These are phyloP conservation scores for Blattamonas nauphoetae DNA, from an alignment of 78 protist genomes.

Conservation along the genomic window DNA sequence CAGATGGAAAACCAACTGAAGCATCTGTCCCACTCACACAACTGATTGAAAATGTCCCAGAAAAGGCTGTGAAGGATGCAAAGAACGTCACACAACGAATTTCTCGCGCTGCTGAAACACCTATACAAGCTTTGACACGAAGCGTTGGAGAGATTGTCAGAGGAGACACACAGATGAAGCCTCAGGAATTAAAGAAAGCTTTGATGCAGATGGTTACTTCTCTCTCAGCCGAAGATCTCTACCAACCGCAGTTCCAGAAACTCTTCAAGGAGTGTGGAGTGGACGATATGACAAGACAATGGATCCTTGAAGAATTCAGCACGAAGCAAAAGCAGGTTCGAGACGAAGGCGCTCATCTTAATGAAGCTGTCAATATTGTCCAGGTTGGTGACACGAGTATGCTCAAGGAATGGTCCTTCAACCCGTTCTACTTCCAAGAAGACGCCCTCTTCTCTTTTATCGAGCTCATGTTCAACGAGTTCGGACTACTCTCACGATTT, in stretches of 20 bases:
- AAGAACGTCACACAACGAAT: neutral
- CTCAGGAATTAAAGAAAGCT: neutral
- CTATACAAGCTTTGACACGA: neutral
- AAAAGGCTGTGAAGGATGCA: neutral
- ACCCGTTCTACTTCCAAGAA: neutral
- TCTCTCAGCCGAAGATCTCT: neutral
- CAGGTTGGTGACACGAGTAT: neutral
- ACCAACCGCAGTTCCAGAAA: neutral
- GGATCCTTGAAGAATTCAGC: neutral
- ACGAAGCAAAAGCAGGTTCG: neutral
- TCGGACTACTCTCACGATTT: slow-evolving; percentile 3
- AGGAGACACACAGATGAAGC: neutral
- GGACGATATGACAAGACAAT: neutral
- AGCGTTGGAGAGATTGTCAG: neutral
- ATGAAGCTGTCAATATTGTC: neutral
- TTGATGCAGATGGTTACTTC: neutral
- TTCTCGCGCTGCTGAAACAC: neutral
- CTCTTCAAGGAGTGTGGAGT: neutral
- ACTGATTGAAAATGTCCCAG: neutral
- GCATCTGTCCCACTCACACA: neutral
- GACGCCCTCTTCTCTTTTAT: neutral
- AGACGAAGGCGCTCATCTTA: neutral
- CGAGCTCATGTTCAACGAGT: slow-evolving; percentile 11
- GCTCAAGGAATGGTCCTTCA: slow-evolving; percentile 9
- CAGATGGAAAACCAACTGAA: neutral